These are phyloP conservation scores for Calonectria pauciramosa DNA, from an alignment of 2,329 filamentous ascomycete species.

Conservation along the genomic window DNA sequence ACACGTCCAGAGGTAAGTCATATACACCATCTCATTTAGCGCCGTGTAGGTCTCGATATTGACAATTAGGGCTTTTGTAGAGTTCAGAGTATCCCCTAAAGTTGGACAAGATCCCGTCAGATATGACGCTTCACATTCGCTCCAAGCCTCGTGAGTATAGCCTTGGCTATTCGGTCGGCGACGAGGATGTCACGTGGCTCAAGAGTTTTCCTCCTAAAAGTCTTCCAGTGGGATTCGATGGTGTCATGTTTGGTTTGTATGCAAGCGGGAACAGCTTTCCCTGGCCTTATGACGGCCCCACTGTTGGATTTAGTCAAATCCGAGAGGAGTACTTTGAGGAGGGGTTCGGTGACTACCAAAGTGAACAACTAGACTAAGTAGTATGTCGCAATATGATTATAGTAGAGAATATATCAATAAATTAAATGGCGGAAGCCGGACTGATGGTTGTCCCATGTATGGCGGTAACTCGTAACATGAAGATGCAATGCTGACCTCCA, in stretches of 20 bases:
- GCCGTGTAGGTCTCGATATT: background rate
- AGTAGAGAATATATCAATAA: background rate
- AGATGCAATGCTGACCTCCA: too few relatives aligned
- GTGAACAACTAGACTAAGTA: background rate
- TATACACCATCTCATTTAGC: background rate
- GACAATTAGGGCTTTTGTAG: background rate
- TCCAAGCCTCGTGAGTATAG: conserved; percentile 38
- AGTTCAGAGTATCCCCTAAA: conserved; percentile 21
- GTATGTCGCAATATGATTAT: background rate
- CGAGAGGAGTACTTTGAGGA: conserved; percentile 40
- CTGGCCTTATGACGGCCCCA: conserved; percentile 37
- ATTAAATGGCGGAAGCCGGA: too few relatives aligned
- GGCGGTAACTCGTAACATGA: too few relatives aligned
- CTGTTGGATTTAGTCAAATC: conserved; percentile 39
- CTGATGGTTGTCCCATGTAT: too few relatives aligned
- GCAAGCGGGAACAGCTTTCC: conserved; percentile 39
- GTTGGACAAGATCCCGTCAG: conserved; percentile 16
- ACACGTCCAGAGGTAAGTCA: conserved; percentile 20
- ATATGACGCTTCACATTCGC: conserved; percentile 38
- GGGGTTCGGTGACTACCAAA: conserved; percentile 28
- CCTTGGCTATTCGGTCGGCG: conserved; percentile 38
- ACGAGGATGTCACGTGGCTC: conserved; percentile 27
- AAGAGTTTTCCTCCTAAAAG: conserved; percentile 30
- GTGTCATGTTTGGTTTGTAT: conserved; percentile 42
- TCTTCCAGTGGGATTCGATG: conserved; percentile 36